Percentiles rank a stretch among this genome's conserved stretches.
Conservation (phyloP, 2,329 filamentous ascomycete genomes). For the Penicillium sp. region DNA sequence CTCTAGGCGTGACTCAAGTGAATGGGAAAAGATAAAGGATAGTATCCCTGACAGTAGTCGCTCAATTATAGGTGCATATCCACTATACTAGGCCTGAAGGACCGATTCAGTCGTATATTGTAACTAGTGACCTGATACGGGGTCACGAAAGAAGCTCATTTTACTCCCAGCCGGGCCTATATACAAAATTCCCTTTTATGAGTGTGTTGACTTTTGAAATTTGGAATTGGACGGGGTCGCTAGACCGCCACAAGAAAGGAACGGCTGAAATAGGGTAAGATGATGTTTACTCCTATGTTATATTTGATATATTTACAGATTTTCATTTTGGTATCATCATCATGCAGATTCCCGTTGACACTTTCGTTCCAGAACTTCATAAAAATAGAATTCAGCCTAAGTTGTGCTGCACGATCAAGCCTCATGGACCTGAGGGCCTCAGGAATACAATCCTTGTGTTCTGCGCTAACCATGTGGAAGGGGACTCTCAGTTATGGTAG, state of each 20-base stretch:
- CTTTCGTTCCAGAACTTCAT: neutral
- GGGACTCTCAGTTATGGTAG: neutral
- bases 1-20: too few species aligned
- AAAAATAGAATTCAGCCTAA: neutral
- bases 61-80: neutral
- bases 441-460: neutral
- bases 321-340: neutral
- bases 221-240: too few species aligned
- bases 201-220: neutral
- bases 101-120: neutral
- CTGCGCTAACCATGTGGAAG: neutral
- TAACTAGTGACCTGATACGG: neutral
- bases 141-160: too few species aligned
- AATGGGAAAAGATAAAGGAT: neutral
- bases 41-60: neutral
- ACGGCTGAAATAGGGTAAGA: too few species aligned
- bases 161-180: too few species aligned
- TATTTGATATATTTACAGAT: neutral
- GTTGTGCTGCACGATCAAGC: neutral
- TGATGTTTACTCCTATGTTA: neutral
- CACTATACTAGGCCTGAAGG: neutral
- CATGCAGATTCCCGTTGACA: neutral
- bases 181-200: neutral
- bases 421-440: neutral
- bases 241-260: too few species aligned